These are phyloP conservation scores for Herpetospermum pedunculosum DNA, from an alignment of 306 rosid species.

Conservation along the genomic window DNA sequence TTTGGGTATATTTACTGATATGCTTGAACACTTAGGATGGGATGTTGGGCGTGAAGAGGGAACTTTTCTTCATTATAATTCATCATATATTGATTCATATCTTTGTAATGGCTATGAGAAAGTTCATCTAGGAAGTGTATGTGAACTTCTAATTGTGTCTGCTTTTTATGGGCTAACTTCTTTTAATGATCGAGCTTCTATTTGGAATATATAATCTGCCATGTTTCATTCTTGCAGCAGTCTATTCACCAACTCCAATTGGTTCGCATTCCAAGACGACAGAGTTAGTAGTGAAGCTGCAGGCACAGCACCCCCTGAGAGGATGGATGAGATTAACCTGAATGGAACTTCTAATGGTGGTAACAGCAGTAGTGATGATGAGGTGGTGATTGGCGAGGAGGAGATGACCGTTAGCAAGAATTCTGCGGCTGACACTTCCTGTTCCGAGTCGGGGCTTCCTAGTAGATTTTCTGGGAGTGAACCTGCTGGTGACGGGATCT, in stretches of 20 bases:
- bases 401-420: slow-evolving; percentile 53
- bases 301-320: slow-evolving; percentile 55
- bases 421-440: slow-evolving; percentile 38
- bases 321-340: slow-evolving; percentile 84
- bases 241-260: slow-evolving; percentile 90
- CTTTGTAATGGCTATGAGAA: slow-evolving; percentile 1
- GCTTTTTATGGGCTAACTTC: neutral
- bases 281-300: slow-evolving; percentile 46
- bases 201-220: neutral
- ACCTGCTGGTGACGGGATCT: slow-evolving; percentile 31
- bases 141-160: neutral
- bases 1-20: neutral
- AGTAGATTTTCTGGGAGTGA: slow-evolving; percentile 35
- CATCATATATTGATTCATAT: neutral
- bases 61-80: slow-evolving; percentile 1
- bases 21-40: neutral
- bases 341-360: slow-evolving; percentile 64
- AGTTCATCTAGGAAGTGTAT: slow-evolving; percentile 8
- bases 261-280: slow-evolving; percentile 96
- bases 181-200: neutral
- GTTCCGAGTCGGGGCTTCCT: slow-evolving; percentile 34
- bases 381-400: slow-evolving; percentile 85
- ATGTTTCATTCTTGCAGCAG: slow-evolving; percentile 42
- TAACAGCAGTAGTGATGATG: slow-evolving; percentile 79
- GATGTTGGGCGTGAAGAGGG: slow-evolving; percentile 4